Evolutionary conservation across 108 stramenopile genomes (phyloP).

Genomic region (Chaetoceros muelleri): DNA sequence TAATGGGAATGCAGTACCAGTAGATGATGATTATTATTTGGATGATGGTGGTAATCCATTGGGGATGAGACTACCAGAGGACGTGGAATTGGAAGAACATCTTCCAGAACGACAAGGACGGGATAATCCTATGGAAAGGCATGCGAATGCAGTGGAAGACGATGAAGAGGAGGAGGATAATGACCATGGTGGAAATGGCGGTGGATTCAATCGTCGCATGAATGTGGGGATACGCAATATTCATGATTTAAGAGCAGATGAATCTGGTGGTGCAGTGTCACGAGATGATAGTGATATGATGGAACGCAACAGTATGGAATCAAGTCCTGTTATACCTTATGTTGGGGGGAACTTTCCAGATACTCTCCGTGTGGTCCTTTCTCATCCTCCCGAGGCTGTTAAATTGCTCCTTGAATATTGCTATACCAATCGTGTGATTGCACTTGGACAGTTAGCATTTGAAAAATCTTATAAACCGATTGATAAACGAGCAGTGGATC

Average conservation of each 20-base stretch:
- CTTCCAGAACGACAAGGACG: too few relatives aligned
- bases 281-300: too few relatives aligned
- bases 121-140: constrained; percentile 7
- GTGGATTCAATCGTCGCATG: too few relatives aligned
- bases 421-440: constrained; percentile 73
- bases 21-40: constrained; percentile 60
- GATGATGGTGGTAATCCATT: constrained; percentile 2
- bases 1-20: constrained; percentile 13
- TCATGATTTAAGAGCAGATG: background rate
- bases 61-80: too few relatives aligned
- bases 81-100: too few relatives aligned
- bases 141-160: constrained; percentile 40
- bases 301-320: background rate
- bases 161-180: constrained; percentile 38
- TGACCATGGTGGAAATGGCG: too few relatives aligned
- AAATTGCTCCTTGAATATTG: constrained; percentile 77
- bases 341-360: too few relatives aligned
- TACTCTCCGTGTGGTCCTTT: background rate
- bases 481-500: constrained; percentile 6
- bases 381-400: constrained; percentile 78
- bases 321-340: background rate
- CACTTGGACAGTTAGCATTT: constrained; percentile 63
- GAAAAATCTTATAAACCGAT: constrained; percentile 22
- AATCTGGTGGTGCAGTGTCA: too few relatives aligned
- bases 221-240: background rate